Base-by-base conservation (phyloP, 805 yeast species). In the Wickerhamomyces queroliae region DNA sequence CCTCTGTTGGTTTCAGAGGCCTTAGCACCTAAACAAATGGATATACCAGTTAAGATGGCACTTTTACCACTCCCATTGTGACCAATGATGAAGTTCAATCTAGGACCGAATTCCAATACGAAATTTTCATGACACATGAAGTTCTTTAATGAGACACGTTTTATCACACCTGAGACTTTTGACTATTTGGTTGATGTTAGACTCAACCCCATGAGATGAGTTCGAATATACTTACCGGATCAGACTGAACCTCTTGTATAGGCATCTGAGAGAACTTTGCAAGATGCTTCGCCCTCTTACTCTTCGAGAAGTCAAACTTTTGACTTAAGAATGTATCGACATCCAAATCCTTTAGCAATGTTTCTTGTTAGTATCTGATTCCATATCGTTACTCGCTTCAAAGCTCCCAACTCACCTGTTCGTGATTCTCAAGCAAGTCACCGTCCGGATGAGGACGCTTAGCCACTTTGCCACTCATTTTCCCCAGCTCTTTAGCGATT, bases 71-170 rank as follows among this genome's bases (percentile, higher is more conserved):
- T 79, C 3, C 98, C 98, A 54, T 90, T 90, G 41, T 83, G 70
- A 17, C 98, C 98, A 29, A 86, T 82, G 41, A 90, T 86, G 55
- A 90, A 84, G 58, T 90, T 90, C 49, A 90, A 69, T 39, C 80
- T 76, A 0, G 91, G 89, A 2, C 93, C 93, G 24, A 90, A 70
- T 3, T 71, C 74, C 8, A 93, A 62, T 40, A 78, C 79, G 52
- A 93, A 86, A 40, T 85, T 76, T 35, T 78, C 82, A 56, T 93
- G 99, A 48, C 95, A 88, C 96, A 88, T 88, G 58, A 88, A 88
- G 63, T 88, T 87, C 43, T 73, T 70, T 32, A 90, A 63, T 19
- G 69, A 69, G 3, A 90, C 71, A 32, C 68, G 67, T 49, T 75
- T 74, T 31, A 90, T 80, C 31, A 78, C 77, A 10, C 96, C 97